phyloP scores from a whole-genome alignment of 345 rosid genomes.

The Ceriops decandra region DNA sequence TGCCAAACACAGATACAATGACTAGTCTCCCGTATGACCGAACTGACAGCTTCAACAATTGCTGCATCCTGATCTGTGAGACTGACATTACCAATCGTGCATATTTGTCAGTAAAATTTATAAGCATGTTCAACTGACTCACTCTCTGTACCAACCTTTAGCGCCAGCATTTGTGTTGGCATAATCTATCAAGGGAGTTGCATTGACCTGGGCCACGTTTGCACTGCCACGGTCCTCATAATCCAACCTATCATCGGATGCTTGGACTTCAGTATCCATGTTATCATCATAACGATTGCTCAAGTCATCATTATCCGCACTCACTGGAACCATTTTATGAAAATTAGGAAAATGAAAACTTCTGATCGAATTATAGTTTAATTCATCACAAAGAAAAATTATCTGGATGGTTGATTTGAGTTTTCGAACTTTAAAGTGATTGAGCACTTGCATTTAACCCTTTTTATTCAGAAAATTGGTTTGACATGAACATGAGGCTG shows the following conservation, averaged over 20 bases:
- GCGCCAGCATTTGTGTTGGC: conserved; percentile 6
- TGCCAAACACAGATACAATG: conserved; percentile 31
- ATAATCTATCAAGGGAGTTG: conserved; percentile 15
- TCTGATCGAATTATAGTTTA: too few species aligned
- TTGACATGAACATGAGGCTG: too few species aligned
- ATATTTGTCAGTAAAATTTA: conserved; percentile 21
- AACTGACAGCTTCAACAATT: conserved; percentile 31
- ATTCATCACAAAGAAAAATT: too few species aligned
- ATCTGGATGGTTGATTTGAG: too few species aligned
- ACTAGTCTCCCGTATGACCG: conserved; percentile 31
- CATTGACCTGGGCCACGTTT: conserved; percentile 11
- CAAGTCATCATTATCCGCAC: conserved; percentile 15
- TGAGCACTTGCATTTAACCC: too few species aligned
- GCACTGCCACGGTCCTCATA: conserved; percentile 24
- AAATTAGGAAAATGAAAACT: too few species aligned
- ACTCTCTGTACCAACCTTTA: conserved; percentile 28
- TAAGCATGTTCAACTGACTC: conserved; percentile 33
- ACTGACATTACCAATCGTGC: conserved; percentile 16
- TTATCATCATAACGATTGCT: conserved; percentile 12
- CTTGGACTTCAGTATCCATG: conserved; percentile 17
- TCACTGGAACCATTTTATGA: conserved; percentile 11
- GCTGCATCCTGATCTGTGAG: conserved; percentile 15
- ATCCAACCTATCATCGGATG: conserved; percentile 26
- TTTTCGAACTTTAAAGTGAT: too few species aligned
- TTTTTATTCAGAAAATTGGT: too few species aligned